phyloP scores from a whole-genome alignment of 352 stramenopile genomes.

The Thalassiosira ordinaria region DNA sequence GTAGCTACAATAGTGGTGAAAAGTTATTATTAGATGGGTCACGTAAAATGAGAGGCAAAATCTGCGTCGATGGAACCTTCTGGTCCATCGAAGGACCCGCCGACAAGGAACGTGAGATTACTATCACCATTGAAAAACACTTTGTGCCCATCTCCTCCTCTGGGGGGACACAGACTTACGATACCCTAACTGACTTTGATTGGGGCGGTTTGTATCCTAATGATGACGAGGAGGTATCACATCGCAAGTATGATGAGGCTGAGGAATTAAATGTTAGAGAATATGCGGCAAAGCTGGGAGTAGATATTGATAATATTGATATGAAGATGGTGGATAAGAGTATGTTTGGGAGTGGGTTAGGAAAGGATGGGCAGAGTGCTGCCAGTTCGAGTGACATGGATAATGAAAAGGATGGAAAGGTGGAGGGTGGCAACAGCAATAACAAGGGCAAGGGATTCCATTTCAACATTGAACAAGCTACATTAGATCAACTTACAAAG shows the following conservation, averaged over 20 bases:
- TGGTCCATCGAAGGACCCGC: slow-evolving; percentile 73
- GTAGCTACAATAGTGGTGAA: slow-evolving; percentile 24
- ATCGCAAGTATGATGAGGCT: slow-evolving; percentile 73
- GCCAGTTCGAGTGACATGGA: neutral
- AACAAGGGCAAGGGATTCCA: slow-evolving; percentile 28
- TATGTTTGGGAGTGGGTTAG: slow-evolving; percentile 78
- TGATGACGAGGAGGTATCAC: slow-evolving; percentile 75
- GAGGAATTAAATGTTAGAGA: slow-evolving; percentile 81
- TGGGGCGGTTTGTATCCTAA: slow-evolving; percentile 80
- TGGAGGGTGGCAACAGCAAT: neutral
- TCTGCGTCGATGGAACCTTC: slow-evolving; percentile 80
- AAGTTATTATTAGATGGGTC: slow-evolving; percentile 67
- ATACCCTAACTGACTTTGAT: slow-evolving; percentile 74
- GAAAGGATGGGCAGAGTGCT: neutral
- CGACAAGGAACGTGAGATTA: slow-evolving; percentile 54
- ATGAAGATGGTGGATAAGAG: slow-evolving; percentile 83
- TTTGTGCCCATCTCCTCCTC: slow-evolving; percentile 34
- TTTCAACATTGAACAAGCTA: slow-evolving; percentile 71
- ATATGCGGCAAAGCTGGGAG: slow-evolving; percentile 79
- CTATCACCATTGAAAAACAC: slow-evolving; percentile 79
- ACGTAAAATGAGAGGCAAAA: slow-evolving; percentile 65
- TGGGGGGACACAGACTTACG: slow-evolving; percentile 40
- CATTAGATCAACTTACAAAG: slow-evolving; percentile 71
- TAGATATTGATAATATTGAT: slow-evolving; percentile 81
- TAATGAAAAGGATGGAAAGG: neutral